Percentiles rank a stretch among this genome's conserved stretches.
These are phyloP conservation scores for Fraxinus velutina DNA, from an alignment of 305 asterid species.

Conservation along the genomic window DNA sequence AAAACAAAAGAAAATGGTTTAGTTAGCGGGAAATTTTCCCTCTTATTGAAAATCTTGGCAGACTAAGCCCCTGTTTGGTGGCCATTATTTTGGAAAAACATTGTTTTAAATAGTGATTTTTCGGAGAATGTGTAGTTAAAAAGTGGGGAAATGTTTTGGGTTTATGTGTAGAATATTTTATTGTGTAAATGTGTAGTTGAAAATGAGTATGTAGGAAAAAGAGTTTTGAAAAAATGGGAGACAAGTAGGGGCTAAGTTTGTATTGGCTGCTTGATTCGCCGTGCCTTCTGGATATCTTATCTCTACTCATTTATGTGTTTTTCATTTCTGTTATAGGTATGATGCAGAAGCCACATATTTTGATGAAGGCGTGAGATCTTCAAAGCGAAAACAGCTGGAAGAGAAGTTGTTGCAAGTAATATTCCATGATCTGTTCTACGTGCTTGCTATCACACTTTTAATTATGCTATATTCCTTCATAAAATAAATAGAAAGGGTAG, in stretches of 20 bases:
- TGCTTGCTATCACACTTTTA: background rate
- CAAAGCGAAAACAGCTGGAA: conserved; percentile 45
- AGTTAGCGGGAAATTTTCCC: background rate
- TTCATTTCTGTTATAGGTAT: conserved; percentile 33
- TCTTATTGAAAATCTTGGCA: conserved; percentile 3
- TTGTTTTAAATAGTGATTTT: background rate
- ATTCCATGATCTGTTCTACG: conserved; percentile 1
- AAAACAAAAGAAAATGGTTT: background rate
- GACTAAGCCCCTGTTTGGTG: background rate
- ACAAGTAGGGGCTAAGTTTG: background rate
- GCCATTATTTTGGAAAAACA: background rate
- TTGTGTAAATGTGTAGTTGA: background rate
- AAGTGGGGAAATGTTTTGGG: background rate
- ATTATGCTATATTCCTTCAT: background rate
- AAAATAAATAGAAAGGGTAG: background rate
- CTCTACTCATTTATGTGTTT: background rate
- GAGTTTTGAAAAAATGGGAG: background rate
- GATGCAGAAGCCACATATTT: conserved; percentile 50
- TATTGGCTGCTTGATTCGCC: background rate
- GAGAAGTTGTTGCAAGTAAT: conserved; percentile 50
- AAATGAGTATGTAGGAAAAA: background rate
- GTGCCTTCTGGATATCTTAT: conserved; percentile 11
- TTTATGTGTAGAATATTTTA: background rate
- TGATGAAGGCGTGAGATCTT: conserved; percentile 48
- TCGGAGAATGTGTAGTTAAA: background rate